phyloP scores from a whole-genome alignment of 768 basidiomycete species.

The Tricholoma flavovirens region DNA sequence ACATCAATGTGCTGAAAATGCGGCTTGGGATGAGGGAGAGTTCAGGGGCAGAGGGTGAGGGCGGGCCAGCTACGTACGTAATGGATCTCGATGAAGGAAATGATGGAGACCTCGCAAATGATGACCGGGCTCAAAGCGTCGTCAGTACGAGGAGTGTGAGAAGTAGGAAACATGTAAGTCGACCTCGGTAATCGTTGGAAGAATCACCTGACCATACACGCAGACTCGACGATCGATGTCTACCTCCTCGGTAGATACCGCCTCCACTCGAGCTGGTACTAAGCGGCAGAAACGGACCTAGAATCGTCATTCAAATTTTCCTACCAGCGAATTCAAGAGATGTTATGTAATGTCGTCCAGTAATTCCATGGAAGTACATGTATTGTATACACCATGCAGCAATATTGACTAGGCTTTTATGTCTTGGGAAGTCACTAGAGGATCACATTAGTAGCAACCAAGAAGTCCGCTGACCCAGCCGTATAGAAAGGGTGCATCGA shows the following conservation, averaged over 20 bases:
- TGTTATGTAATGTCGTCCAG: background rate
- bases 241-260: conserved; percentile 69
- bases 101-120: conserved; percentile 33
- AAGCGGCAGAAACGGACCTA: conserved; percentile 56
- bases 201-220: conserved; percentile 1
- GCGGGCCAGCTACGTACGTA: conserved; percentile 26
- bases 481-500: background rate
- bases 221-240: conserved; percentile 65
- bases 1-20: conserved; percentile 65
- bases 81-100: conserved; percentile 47
- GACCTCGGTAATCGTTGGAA: background rate
- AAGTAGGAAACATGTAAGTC: conserved; percentile 55
- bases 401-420: background rate
- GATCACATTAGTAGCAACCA: background rate
- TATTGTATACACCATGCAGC: background rate
- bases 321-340: background rate
- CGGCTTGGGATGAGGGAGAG: conserved; percentile 50
- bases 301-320: background rate
- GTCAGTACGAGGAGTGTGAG: conserved; percentile 51
- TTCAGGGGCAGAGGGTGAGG: conserved; percentile 30
- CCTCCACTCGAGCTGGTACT: conserved; percentile 42
- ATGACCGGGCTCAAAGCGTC: conserved; percentile 62
- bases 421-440: too few species aligned
- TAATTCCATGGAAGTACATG: background rate
- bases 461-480: background rate